Conservation (phyloP, 192 early-diverging fungal genomes). For the Entomortierella beljakovae region DNA sequence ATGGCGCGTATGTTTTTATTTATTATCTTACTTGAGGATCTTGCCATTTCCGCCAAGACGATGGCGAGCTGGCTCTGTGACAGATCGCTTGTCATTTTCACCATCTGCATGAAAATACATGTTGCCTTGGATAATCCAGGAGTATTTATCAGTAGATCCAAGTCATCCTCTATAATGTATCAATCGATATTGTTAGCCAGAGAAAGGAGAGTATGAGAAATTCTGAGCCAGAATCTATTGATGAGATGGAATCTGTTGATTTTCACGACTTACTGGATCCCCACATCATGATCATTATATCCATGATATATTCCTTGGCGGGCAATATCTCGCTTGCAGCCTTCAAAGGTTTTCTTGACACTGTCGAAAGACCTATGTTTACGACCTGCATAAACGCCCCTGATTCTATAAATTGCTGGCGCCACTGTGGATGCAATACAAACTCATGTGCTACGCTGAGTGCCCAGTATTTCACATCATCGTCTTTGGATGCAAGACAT, state of each 20-base stretch:
- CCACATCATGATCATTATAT: slow-evolving; percentile 45
- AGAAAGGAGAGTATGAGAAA: too few relatives aligned
- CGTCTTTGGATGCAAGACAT: slow-evolving; percentile 70
- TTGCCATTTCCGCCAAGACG: slow-evolving; percentile 33
- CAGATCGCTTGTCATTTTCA: slow-evolving; percentile 17
- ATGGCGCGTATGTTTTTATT: too few relatives aligned
- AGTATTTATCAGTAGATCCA: slow-evolving; percentile 11
- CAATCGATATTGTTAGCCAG: too few relatives aligned
- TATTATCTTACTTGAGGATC: slow-evolving; percentile 12
- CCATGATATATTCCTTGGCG: slow-evolving; percentile 29
- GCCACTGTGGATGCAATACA: slow-evolving; percentile 34
- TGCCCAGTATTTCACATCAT: slow-evolving; percentile 83
- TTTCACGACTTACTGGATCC: slow-evolving; percentile 30
- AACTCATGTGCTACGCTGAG: slow-evolving; percentile 61
- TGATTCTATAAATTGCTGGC: slow-evolving; percentile 41
- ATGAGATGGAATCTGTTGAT: background rate
- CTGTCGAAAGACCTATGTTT: slow-evolving; percentile 30
- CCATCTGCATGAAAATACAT: slow-evolving; percentile 41
- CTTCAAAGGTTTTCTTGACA: slow-evolving; percentile 34
- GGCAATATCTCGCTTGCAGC: slow-evolving; percentile 24
- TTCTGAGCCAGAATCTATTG: too few relatives aligned
- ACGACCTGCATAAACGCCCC: slow-evolving; percentile 40
- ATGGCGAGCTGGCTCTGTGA: slow-evolving; percentile 20
- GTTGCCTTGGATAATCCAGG: slow-evolving; percentile 25
- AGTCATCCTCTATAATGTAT: slow-evolving; percentile 17